Evolutionary conservation across 2,329 filamentous ascomycete species (phyloP), one percentile per base, ranked within the genome.

Genomic region (Colletotrichum cereale): DNA sequence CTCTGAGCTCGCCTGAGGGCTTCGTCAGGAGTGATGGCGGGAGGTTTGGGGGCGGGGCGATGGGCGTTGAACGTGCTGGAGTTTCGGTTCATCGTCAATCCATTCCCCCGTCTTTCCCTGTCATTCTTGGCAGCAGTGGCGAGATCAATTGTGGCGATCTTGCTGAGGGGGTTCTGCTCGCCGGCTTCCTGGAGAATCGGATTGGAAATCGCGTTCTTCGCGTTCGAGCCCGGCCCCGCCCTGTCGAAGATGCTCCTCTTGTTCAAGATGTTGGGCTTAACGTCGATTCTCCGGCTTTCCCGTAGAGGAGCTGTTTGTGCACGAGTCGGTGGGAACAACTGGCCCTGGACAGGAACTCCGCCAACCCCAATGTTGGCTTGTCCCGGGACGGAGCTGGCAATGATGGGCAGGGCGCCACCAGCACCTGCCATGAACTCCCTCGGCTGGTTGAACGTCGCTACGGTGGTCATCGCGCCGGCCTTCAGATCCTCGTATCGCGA

Each of bases 401-500:
- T 84, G 18, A 73, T 75, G 3, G 84, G 83, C 26, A 86, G 74
- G 16, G 74, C 76, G 36, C 74, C 75, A 16, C 74, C 76, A 36
- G 74, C 75, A 24, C 76, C 75, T 50, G 40, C 40, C 60, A 74
- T 75, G 63, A 73, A 66, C 53, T 80, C 75, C 26, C 79, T 77
- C 6, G 77, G 79, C 66, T 79, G 80, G 48, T 78, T 68, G 60
- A 84, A 84, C 2, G 81, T 80, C 1, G 80, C 78, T 29, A 82
- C 79, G 2, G 81, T 79, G 58, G 79, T 77, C 29, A 80, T 76
- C 14, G 82, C 82, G n/a, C 79, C 76, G 10, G 78, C 79, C 75
- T 87, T 88, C 5, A 87, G 67, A 58, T 87, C 85, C 63, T 87
- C 84, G 67, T 85, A 88, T 60, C 83, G 84, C 47, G 79, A 83